These are phyloP conservation scores for Arachis monticola DNA, from an alignment of 331 rosid species.

Conservation along the genomic window DNA sequence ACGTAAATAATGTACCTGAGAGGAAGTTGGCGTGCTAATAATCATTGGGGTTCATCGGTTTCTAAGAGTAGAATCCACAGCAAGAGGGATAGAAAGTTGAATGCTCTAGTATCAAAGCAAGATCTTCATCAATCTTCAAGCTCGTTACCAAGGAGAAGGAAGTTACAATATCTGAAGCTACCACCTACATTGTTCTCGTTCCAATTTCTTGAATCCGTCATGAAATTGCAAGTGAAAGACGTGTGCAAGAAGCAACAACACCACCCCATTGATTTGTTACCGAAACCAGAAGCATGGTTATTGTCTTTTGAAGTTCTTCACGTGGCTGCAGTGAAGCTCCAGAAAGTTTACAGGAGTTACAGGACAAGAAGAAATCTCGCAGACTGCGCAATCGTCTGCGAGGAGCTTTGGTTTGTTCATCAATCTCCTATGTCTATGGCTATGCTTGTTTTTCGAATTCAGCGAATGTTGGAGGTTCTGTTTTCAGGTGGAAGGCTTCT, in stretches of 20 bases:
- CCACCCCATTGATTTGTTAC: conserved; percentile 18
- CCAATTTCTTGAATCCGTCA: conserved; percentile 28
- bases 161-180: conserved; percentile 39
- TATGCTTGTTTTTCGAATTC: background rate
- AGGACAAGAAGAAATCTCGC: conserved; percentile 75
- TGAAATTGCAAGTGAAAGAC: conserved; percentile 35
- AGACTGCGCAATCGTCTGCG: conserved; percentile 85
- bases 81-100: conserved; percentile 31
- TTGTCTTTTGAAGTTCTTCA: conserved; percentile 27
- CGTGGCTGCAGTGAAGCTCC: conserved; percentile 71
- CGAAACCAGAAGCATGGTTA: conserved; percentile 27
- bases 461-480: background rate
- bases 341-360: conserved; percentile 80
- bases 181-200: conserved; percentile 37
- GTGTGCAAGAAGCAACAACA: background rate
- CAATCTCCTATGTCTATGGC: background rate
- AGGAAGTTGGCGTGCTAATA: conserved; percentile 10
- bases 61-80: conserved; percentile 28
- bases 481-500: conserved; percentile 37
- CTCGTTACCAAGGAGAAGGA: conserved; percentile 40
- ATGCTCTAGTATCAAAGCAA: background rate
- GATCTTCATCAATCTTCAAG: conserved; percentile 36
- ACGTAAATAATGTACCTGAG: background rate
- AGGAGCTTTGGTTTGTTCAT: conserved; percentile 76
- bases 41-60: too few relatives aligned